phyloP scores from a whole-genome alignment of 768 basidiomycete species.

The Suillus decipiens region DNA sequence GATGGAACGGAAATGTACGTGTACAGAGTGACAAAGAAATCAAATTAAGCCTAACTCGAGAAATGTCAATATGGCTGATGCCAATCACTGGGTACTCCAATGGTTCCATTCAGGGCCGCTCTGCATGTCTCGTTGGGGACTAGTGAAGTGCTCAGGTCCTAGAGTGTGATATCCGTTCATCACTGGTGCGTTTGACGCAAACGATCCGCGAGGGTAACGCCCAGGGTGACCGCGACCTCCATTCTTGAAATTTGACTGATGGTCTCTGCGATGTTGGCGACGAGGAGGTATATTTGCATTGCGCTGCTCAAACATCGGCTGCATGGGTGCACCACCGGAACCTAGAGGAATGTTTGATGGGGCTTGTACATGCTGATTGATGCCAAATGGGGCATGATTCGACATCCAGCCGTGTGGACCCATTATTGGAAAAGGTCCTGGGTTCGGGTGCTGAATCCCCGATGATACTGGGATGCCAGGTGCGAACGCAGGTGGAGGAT shows the following conservation, averaged over 20 bases:
- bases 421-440: conserved; percentile 23
- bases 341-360: conserved; percentile 18
- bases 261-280: conserved; percentile 34
- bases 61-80: background rate
- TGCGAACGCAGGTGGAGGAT: conserved; percentile 24
- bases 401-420: conserved; percentile 30
- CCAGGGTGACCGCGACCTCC: conserved; percentile 21
- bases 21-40: conserved; percentile 6
- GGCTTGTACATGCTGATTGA: conserved; percentile 18
- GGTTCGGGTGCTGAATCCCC: conserved; percentile 31
- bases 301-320: conserved; percentile 25
- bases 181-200: conserved; percentile 3
- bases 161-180: background rate
- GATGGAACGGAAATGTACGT: conserved; percentile 16
- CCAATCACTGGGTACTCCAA: conserved; percentile 1
- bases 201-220: conserved; percentile 21
- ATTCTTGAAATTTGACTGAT: conserved; percentile 27
- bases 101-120: conserved; percentile 4
- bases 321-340: conserved; percentile 18
- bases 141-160: background rate
- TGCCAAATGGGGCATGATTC: conserved; percentile 26
- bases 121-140: conserved; percentile 1
- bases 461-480: conserved; percentile 27
- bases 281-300: conserved; percentile 27
- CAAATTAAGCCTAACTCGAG: background rate